These are phyloP conservation scores for Sechiopsis laciniata DNA, from an alignment of 306 rosid species.

Conservation along the genomic window DNA sequence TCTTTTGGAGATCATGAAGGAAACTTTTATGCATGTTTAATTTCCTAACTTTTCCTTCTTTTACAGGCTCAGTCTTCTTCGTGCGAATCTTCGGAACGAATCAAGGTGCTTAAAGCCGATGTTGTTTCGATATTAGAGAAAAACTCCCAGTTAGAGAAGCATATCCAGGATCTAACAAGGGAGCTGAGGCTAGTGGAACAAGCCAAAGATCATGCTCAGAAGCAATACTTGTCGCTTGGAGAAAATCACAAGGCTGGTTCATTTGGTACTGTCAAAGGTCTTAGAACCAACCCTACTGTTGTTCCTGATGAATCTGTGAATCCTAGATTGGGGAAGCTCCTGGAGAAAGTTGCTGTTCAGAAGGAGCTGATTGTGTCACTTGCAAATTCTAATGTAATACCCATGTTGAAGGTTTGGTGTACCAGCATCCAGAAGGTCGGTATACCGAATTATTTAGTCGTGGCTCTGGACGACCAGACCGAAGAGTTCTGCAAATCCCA, in stretches of 20 bases:
- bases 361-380: slow-evolving; percentile 64
- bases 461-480: slow-evolving; percentile 57
- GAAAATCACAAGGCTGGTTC: slow-evolving; percentile 76
- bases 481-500: slow-evolving; percentile 61
- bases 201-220: slow-evolving; percentile 57
- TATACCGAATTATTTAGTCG: slow-evolving; percentile 63
- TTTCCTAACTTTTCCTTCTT: background rate
- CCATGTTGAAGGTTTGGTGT: slow-evolving; percentile 67
- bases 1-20: background rate
- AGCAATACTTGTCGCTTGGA: slow-evolving; percentile 54
- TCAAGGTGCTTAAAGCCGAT: slow-evolving; percentile 40
- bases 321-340: slow-evolving; percentile 63
- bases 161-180: slow-evolving; percentile 44
- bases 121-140: slow-evolving; percentile 38
- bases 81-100: slow-evolving; percentile 50
- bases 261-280: slow-evolving; percentile 68
- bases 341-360: slow-evolving; percentile 58
- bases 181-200: slow-evolving; percentile 56
- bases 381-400: slow-evolving; percentile 66
- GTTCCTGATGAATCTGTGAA: slow-evolving; percentile 65
- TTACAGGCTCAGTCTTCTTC: slow-evolving; percentile 39
- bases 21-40: background rate
- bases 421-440: slow-evolving; percentile 67
- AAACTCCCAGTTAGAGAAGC: slow-evolving; percentile 48
- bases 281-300: slow-evolving; percentile 72